Evolutionary conservation across 495 filamentous ascomycete species (phyloP), one percentile per base, ranked within the genome.

Genomic region (Xylaria grammica): DNA sequence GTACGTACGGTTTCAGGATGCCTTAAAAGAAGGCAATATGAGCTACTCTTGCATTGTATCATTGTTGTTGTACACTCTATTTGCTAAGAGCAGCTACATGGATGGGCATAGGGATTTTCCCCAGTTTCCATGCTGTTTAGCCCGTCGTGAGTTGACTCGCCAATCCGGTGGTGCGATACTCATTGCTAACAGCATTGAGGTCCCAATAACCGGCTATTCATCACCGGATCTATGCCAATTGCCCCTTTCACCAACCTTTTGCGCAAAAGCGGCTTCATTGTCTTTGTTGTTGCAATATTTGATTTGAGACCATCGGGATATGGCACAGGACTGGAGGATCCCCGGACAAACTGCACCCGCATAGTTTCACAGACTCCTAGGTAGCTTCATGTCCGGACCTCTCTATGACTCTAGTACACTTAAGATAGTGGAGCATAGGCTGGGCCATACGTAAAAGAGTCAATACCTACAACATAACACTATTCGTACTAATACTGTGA

Each of bases 11-110:
- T 63, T 34, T 52, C 59, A 52, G 48, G 24, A 45, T 51, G 61
- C 49, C 46, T 55, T 26, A 20, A n/a, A 48, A 20, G 50, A 20
- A 55, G 62, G 53, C 62, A 58, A 11, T 30, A n/a, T 45, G 24
- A 32, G 42, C 27, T 44, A 64, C 53, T 51, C 24, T 58, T 29
- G 24, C 62, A 56, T 58, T 64, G 38, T 64, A 64, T 51, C 44
- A 55, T 57, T 64, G 52, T 64, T 57, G 30, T 63, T 67, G 50
- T 63, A 63, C 42, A 54, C 46, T 57, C 40, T 45, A 45, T 67
- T 52, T 63, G 36, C 60, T 54, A 29, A 36, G 29, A 13, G 45
- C 44, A 50, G 36, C 19, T 17, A 30, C 60, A 54, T 50, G 53
- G 9, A 63, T 24, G 50, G 8, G 20, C 22, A 54, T 34, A 30